Conservation (phyloP, 768 basidiomycete genomes). For the Tephrocybe sp. region DNA sequence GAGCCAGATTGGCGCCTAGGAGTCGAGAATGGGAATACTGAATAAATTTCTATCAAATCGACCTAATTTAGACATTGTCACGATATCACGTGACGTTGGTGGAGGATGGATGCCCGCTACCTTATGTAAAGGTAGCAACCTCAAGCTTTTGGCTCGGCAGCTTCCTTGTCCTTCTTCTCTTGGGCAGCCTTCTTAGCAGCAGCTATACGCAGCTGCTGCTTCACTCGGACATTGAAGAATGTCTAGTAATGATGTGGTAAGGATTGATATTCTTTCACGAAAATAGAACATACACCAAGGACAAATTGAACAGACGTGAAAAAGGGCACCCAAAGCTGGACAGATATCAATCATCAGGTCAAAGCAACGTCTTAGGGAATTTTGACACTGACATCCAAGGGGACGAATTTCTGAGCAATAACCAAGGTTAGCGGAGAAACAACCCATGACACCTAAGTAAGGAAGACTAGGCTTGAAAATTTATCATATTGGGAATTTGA, state of each 20-base stretch:
- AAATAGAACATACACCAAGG: slow-evolving; percentile 58
- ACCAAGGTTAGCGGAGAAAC: slow-evolving; percentile 73
- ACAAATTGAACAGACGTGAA: slow-evolving; percentile 79
- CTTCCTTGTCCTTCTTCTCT: slow-evolving; percentile 27
- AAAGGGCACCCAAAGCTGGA: slow-evolving; percentile 83
- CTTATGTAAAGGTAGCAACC: too few species aligned
- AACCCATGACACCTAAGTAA: slow-evolving; percentile 74
- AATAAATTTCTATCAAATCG: too few species aligned
- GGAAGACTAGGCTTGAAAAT: neutral
- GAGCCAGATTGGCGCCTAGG: too few species aligned
- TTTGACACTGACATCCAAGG: slow-evolving; percentile 58
- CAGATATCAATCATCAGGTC: neutral
- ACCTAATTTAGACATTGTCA: too few species aligned
- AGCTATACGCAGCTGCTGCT: slow-evolving; percentile 53
- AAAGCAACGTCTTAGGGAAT: slow-evolving; percentile 1
- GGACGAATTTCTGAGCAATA: slow-evolving; percentile 78
- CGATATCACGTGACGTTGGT: too few species aligned
- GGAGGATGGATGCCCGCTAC: too few species aligned
- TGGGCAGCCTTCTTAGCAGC: slow-evolving; percentile 50
- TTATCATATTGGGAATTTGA: neutral
- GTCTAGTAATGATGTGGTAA: slow-evolving; percentile 41
- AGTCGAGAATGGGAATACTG: too few species aligned
- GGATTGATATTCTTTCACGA: neutral
- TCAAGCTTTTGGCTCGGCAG: too few species aligned
- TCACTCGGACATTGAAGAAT: slow-evolving; percentile 72